Evolutionary conservation across 768 basidiomycete genomes (phyloP), one percentile per base, ranked within the genome.

Genomic region (Pleurotus cornucopiae): DNA sequence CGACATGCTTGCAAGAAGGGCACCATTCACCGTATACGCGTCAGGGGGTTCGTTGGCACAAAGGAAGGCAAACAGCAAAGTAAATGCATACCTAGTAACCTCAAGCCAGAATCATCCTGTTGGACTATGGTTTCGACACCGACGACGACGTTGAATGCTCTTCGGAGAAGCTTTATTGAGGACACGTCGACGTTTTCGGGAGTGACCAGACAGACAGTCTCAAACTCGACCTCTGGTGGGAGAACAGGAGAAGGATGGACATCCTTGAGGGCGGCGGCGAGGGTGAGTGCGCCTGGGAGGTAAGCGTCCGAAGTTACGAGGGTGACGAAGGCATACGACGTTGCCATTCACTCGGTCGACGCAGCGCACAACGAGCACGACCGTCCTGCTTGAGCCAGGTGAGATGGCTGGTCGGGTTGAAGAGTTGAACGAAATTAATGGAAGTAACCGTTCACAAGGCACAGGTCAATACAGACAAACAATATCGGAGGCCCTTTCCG

Each of bases 251-350:
- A 70, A 14, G 82, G 77, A 65, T 95, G 94, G 41, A 92, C 67
- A 58, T 94, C 90, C 55, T 81, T 82, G 62, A 99, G 80, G 13
- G 96, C 90, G 54, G 89, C 90, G 30, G 84, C 89, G 64, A 94
- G 78, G 57, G 89, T 82, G 62, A 98, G 86, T 34, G 90, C 94
- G 54, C 97, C 97, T 34, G 93, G 92, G 52, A 98, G 86, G 74
- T 99, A 99, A 23, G 80, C 77, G 67, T 95, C 89, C 30, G 94
- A 92, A 55, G 96, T 94, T 64, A 98, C 73, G 62, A 99, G 88
- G 41, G 96, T 92, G 62, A 89, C 92, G 70, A 97, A 91, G 64
- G 91, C 92, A 79, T 82, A 86, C 69, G 75, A 76, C 67, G 67
- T 59, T 71, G 84, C 77, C 88, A 88, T 89, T 52, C 51, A 65